phyloP scores from a whole-genome alignment of 116 monocot genomes.

The Thalassia testudinum region DNA sequence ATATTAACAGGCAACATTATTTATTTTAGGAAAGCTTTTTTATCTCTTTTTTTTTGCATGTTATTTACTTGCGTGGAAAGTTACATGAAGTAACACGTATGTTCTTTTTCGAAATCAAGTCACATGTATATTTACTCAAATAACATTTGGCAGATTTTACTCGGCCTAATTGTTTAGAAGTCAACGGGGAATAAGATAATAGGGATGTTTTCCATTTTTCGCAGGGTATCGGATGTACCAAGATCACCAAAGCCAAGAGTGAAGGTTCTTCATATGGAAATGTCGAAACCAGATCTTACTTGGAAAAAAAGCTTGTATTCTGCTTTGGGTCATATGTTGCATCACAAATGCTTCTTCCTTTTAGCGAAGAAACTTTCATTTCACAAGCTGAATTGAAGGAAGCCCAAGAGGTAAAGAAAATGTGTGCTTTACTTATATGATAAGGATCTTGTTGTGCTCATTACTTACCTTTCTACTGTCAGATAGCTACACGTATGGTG shows the following conservation, averaged over 20 bases:
- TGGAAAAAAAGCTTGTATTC: conserved; percentile 82
- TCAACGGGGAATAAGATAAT: neutral
- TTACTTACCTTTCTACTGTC: conserved; percentile 9
- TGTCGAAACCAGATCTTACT: conserved; percentile 71
- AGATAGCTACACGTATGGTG: conserved; percentile 94
- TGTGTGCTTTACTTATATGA: neutral
- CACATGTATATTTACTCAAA: no score
- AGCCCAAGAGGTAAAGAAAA: conserved; percentile 56
- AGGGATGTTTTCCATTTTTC: neutral
- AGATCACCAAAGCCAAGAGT: conserved; percentile 55
- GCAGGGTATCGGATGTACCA: conserved; percentile 87
- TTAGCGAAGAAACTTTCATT: conserved; percentile 78
- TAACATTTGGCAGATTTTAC: no score
- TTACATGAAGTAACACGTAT: no score
- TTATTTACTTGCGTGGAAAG: no score
- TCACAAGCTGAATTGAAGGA: conserved; percentile 64
- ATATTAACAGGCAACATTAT: no score
- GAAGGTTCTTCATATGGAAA: conserved; percentile 56
- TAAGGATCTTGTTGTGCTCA: neutral
- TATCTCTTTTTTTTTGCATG: no score
- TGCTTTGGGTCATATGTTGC: conserved; percentile 78
- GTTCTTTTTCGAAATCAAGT: no score
- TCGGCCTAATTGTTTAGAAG: no score
- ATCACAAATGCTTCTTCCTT: conserved; percentile 60
- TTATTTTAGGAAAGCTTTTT: no score